Percentiles rank a stretch among this genome's conserved stretches.
These are phyloP conservation scores for Colletotrichum sublineola DNA, from an alignment of 2,329 filamentous ascomycete species.

Conservation along the genomic window DNA sequence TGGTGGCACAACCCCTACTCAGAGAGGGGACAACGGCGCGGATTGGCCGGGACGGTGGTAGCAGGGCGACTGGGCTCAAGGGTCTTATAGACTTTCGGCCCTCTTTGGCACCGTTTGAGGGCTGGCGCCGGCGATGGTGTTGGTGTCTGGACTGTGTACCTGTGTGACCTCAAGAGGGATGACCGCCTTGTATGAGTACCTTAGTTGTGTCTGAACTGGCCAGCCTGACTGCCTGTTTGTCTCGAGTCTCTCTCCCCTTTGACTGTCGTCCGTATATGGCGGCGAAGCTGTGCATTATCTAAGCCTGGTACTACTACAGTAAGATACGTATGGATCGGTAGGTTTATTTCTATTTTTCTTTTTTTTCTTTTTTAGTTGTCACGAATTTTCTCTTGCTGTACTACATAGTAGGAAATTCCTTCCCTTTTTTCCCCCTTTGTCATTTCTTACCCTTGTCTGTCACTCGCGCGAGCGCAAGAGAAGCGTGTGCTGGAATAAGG, in stretches of 20 bases:
- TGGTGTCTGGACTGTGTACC: neutral
- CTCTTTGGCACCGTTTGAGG: slow-evolving; percentile 40
- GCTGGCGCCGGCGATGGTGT: slow-evolving; percentile 28
- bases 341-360: neutral
- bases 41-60: slow-evolving; percentile 32
- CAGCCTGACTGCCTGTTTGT: neutral
- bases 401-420: too few species aligned
- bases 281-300: neutral
- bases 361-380: neutral
- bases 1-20: slow-evolving; percentile 37
- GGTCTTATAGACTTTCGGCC: slow-evolving; percentile 42
- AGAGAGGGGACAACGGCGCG: slow-evolving; percentile 32
- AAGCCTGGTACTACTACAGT: neutral
- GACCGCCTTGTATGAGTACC: too few species aligned
- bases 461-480: too few species aligned
- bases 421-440: too few species aligned
- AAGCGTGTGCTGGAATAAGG: too few species aligned
- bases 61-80: slow-evolving; percentile 39
- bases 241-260: neutral
- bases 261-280: slow-evolving; percentile 5
- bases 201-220: neutral
- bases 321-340: neutral
- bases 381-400: too few species aligned
- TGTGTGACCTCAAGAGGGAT: too few species aligned
- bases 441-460: neutral